Percentiles rank a stretch among this genome's conserved stretches.
Conservation (phyloP, 2,329 filamentous ascomycete genomes). For the Chaetomiaceae sp. region DNA sequence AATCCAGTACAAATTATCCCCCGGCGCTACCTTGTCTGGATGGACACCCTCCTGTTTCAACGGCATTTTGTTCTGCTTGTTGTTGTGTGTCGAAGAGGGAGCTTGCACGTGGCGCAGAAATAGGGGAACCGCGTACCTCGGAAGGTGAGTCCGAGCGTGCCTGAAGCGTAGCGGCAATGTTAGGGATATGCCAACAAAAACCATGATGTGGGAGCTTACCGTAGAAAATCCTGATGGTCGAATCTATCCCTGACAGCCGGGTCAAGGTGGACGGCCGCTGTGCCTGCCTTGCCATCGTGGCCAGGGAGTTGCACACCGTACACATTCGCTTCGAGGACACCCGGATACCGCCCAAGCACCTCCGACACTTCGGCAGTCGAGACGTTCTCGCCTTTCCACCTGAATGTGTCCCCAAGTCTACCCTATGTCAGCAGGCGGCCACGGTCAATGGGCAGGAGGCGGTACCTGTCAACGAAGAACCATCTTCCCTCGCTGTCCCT, state of each 20-base stretch:
- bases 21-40: slow-evolving; percentile 41
- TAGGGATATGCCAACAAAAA: background rate
- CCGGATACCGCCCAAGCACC: slow-evolving; percentile 54
- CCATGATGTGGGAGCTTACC: slow-evolving; percentile 32
- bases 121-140: slow-evolving; percentile 70
- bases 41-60: slow-evolving; percentile 64
- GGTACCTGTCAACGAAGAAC: slow-evolving; percentile 60
- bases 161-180: slow-evolving; percentile 27
- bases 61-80: slow-evolving; percentile 75
- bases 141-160: slow-evolving; percentile 56
- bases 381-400: slow-evolving; percentile 70
- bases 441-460: background rate
- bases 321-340: slow-evolving; percentile 62
- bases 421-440: background rate
- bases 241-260: slow-evolving; percentile 46
- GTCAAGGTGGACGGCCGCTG: slow-evolving; percentile 56
- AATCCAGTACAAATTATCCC: slow-evolving; percentile 50
- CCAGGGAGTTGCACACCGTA: slow-evolving; percentile 63
- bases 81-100: slow-evolving; percentile 64
- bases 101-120: slow-evolving; percentile 62
- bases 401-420: slow-evolving; percentile 66
- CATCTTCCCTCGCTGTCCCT: slow-evolving; percentile 59
- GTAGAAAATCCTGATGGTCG: slow-evolving; percentile 56
- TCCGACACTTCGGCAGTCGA: slow-evolving; percentile 64
- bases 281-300: slow-evolving; percentile 66